Percentiles rank a stretch among this genome's conserved stretches.
Conservation (phyloP, 352 stramenopile species). For the Plasmopara viticola region DNA sequence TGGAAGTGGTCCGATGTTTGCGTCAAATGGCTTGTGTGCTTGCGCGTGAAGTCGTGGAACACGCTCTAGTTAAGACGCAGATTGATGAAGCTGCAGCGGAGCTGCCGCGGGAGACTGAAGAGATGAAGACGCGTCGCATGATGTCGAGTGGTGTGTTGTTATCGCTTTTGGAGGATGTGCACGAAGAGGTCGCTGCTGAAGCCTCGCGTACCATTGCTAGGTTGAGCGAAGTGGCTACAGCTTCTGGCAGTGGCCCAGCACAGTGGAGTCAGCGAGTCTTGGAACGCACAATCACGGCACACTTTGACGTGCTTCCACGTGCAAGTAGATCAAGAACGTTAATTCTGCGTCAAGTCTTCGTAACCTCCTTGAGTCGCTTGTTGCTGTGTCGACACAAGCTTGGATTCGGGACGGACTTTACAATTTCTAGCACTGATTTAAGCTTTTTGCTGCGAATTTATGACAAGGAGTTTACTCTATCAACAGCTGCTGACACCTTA, state of each 20-base stretch:
- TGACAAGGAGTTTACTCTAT: slow-evolving; percentile 9
- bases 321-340: slow-evolving; percentile 1
- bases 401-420: slow-evolving; percentile 14
- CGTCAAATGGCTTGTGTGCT: slow-evolving; percentile 21
- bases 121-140: slow-evolving; percentile 44
- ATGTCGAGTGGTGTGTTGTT: slow-evolving; percentile 56
- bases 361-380: slow-evolving; percentile 26
- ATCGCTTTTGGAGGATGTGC: slow-evolving; percentile 51
- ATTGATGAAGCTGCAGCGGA: slow-evolving; percentile 46
- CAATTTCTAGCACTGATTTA: slow-evolving; percentile 21
- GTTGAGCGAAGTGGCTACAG: slow-evolving; percentile 27
- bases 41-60: slow-evolving; percentile 23
- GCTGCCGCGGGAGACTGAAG: slow-evolving; percentile 25
- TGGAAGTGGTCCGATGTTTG: slow-evolving; percentile 35
- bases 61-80: slow-evolving; percentile 45
- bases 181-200: slow-evolving; percentile 35
- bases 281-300: slow-evolving; percentile 38
- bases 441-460: slow-evolving; percentile 24
- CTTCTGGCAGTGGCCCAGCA: slow-evolving; percentile 5
- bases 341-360: slow-evolving; percentile 16
- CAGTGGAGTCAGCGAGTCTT: slow-evolving; percentile 31
- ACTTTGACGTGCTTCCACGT: slow-evolving; percentile 43
- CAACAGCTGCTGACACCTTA: slow-evolving; percentile 13
- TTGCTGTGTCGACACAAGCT: slow-evolving; percentile 19
- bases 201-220: slow-evolving; percentile 38